These are phyloP conservation scores for Taphrina pruni DNA, from an alignment of 1,139 yeast genomes.

Conservation along the genomic window DNA sequence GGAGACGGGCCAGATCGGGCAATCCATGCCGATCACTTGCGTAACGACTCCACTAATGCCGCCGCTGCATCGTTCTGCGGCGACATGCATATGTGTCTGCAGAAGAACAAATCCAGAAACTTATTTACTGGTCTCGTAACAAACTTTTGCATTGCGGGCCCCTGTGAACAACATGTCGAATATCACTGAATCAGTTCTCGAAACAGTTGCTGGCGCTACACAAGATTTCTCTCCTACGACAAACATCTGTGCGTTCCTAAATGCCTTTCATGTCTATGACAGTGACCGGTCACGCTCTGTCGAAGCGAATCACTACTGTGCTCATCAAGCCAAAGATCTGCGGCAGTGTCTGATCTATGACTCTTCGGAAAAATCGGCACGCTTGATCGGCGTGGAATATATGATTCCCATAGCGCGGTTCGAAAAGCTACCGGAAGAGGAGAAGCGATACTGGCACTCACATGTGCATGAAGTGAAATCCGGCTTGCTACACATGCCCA, in stretches of 20 bases:
- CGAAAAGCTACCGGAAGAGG: constrained; percentile 34
- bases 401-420: constrained; percentile 41
- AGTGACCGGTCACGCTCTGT: constrained; percentile 39
- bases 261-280: constrained; percentile 41
- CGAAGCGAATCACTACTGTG: constrained; percentile 40
- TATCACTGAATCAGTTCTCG: constrained; percentile 24
- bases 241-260: constrained; percentile 37
- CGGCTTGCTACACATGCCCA: constrained; percentile 41
- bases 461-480: constrained; percentile 41
- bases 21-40: constrained; percentile 8
- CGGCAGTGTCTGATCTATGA: constrained; percentile 42
- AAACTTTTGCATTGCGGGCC: too few species aligned
- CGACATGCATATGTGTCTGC: neutral
- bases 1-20: too few species aligned
- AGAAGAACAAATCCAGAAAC: neutral
- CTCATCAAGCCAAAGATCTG: constrained; percentile 35
- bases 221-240: constrained; percentile 37
- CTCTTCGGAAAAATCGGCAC: constrained; percentile 27
- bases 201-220: constrained; percentile 29
- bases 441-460: constrained; percentile 42
- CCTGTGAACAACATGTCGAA: constrained; percentile 23
- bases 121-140: neutral
- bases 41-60: constrained; percentile 9
- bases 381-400: constrained; percentile 42
- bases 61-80: neutral